Conservation (phyloP, 495 filamentous ascomycete genomes). For the Amniculicola lignicola region DNA sequence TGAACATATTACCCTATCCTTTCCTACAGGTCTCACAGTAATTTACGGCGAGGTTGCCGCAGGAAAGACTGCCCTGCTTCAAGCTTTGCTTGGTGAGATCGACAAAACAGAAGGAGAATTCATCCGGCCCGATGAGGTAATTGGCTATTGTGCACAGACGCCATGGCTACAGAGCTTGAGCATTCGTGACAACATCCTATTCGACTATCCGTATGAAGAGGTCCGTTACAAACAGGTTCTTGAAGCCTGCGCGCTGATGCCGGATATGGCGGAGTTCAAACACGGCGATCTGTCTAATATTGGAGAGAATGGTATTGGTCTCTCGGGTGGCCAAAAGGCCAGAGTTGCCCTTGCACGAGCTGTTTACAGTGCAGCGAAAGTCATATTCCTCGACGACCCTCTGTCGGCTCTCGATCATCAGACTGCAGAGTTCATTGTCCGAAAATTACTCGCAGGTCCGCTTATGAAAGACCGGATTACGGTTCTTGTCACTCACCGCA, state of each 20-base stretch:
- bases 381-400: slow-evolving; percentile 44
- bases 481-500: slow-evolving; percentile 76
- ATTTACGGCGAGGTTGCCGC: slow-evolving; percentile 70
- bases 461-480: slow-evolving; percentile 60
- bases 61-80: slow-evolving; percentile 77
- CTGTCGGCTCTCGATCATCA: slow-evolving; percentile 60
- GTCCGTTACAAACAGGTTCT: slow-evolving; percentile 50
- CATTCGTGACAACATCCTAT: slow-evolving; percentile 80
- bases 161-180: slow-evolving; percentile 94
- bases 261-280: slow-evolving; percentile 43
- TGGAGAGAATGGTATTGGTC: slow-evolving; percentile 44
- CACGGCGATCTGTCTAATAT: slow-evolving; percentile 43
- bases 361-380: slow-evolving; percentile 40
- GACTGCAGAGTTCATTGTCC: slow-evolving; percentile 69
- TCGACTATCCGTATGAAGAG: slow-evolving; percentile 68
- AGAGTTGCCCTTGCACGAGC: slow-evolving; percentile 44
- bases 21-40: slow-evolving; percentile 64
- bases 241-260: slow-evolving; percentile 41
- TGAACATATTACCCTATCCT: slow-evolving; percentile 56
- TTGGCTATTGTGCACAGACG: slow-evolving; percentile 79
- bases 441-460: slow-evolving; percentile 62
- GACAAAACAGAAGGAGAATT: slow-evolving; percentile 61
- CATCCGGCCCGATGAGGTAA: slow-evolving; percentile 59
- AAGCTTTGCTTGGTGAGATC: slow-evolving; percentile 75
- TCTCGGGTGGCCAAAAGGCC: slow-evolving; percentile 44